A percentile compares a stretch with the other conserved stretches of the same genome.
These are phyloP conservation scores for Steccherinum ochraceum DNA, from an alignment of 768 basidiomycete genomes.

Conservation along the genomic window DNA sequence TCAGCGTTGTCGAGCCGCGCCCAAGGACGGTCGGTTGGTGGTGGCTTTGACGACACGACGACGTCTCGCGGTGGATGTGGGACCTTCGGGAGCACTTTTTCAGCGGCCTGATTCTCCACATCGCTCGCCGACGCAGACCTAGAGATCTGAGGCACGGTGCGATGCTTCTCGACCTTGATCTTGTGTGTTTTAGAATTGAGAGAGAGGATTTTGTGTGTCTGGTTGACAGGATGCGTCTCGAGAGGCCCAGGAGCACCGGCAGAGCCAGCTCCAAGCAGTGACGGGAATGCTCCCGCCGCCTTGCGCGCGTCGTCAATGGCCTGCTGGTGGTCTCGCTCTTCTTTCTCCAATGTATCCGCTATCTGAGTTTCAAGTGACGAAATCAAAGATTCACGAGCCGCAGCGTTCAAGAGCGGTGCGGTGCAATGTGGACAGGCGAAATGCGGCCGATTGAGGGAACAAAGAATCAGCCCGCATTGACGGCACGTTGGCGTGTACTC, in stretches of 20 bases:
- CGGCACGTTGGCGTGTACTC: slow-evolving; percentile 47
- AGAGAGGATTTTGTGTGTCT: slow-evolving; percentile 55
- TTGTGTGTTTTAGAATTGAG: slow-evolving; percentile 45
- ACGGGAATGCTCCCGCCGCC: slow-evolving; percentile 58
- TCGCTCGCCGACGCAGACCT: slow-evolving; percentile 17
- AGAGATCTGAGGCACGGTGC: slow-evolving; percentile 25
- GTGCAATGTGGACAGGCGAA: slow-evolving; percentile 49
- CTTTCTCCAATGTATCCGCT: slow-evolving; percentile 34
- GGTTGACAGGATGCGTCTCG: slow-evolving; percentile 22
- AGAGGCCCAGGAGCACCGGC: slow-evolving; percentile 2
- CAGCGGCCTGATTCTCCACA: background rate
- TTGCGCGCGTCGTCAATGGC: slow-evolving; percentile 40
- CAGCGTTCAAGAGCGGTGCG: slow-evolving; percentile 29
- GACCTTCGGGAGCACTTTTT: background rate
- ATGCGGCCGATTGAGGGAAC: slow-evolving; percentile 47
- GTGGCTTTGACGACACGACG: background rate
- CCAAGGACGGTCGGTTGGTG: background rate
- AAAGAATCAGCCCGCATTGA: slow-evolving; percentile 58
- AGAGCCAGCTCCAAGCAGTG: slow-evolving; percentile 25
- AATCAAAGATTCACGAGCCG: slow-evolving; percentile 31
- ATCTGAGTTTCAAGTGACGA: slow-evolving; percentile 40
- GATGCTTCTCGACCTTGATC: slow-evolving; percentile 50
- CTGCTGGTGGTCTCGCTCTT: slow-evolving; percentile 42
- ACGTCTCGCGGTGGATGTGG: background rate
- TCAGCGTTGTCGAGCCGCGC: background rate